A percentile compares a stretch with the other conserved stretches of the same genome.
phyloP scores from a whole-genome alignment of 768 basidiomycete species.

The Lepiota venenata region DNA sequence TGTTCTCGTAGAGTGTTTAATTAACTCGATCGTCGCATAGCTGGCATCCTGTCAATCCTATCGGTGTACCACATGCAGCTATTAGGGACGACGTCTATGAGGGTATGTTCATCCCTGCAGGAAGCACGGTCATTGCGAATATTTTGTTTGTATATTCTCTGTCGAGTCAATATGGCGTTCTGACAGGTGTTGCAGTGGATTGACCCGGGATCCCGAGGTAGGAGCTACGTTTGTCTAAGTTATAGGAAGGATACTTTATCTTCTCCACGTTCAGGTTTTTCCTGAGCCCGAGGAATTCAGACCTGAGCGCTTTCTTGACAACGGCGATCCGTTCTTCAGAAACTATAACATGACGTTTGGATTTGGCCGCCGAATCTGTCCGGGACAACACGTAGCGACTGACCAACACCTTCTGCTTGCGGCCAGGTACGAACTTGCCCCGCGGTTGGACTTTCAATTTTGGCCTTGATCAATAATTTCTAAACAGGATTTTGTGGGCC shows the following conservation, averaged over 20 bases:
- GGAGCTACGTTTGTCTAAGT: background rate
- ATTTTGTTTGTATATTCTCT: constrained; percentile 18
- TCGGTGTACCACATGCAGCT: constrained; percentile 31
- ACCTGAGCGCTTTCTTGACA: constrained; percentile 22
- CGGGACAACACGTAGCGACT: constrained; percentile 22
- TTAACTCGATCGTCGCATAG: background rate
- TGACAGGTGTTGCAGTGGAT: background rate
- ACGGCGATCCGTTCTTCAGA: constrained; percentile 17
- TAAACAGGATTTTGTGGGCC: constrained; percentile 20
- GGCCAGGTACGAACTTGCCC: constrained; percentile 14
- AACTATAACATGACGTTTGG: constrained; percentile 22
- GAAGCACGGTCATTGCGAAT: constrained; percentile 21
- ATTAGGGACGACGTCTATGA: constrained; percentile 33
- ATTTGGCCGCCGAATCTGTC: constrained; percentile 25
- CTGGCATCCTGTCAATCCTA: constrained; percentile 24
- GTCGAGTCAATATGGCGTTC: background rate
- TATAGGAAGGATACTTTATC: constrained; percentile 14
- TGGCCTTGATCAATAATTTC: background rate
- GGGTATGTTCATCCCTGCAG: constrained; percentile 33
- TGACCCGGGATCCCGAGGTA: background rate
- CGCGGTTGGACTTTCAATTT: background rate
- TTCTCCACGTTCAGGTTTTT: constrained; percentile 18
- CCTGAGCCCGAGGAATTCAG: constrained; percentile 18
- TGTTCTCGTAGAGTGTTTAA: background rate
- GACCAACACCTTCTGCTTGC: constrained; percentile 22